phyloP scores from a whole-genome alignment of 1,284 basidiomycete genomes.

The Trichosporon coremiiforme region DNA sequence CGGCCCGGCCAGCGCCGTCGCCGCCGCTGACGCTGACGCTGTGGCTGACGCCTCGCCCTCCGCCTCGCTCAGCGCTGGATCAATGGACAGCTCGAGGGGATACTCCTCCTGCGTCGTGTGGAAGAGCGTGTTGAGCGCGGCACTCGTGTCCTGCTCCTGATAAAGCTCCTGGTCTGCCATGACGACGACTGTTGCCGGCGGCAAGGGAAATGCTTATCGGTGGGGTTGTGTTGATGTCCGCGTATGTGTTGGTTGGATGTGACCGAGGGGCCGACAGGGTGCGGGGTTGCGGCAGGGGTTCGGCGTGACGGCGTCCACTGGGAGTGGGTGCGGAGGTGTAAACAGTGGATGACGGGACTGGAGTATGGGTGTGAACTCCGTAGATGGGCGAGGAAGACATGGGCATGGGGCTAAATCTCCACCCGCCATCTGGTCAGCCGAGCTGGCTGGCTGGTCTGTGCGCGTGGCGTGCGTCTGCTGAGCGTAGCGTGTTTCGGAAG shows the following conservation, averaged over 20 bases:
- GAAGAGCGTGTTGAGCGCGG: conserved; percentile 30
- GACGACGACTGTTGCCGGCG: background rate
- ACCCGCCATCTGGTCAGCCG: background rate
- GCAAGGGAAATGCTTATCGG: background rate
- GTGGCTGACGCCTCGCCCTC: background rate
- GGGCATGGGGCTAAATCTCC: conserved; percentile 10
- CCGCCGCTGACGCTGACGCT: background rate
- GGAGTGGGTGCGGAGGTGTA: conserved; percentile 39
- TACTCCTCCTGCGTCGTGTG: conserved; percentile 20
- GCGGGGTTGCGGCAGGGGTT: conserved; percentile 61
- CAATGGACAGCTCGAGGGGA: conserved; percentile 24
- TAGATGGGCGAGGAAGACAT: background rate
- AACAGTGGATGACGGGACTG: conserved; percentile 22
- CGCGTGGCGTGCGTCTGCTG: too few relatives aligned
- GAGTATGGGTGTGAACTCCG: conserved; percentile 36
- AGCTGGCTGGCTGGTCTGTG: background rate
- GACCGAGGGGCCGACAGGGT: conserved; percentile 60
- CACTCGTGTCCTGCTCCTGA: conserved; percentile 22
- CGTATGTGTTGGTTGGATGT: conserved; percentile 47
- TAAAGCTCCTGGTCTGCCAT: conserved; percentile 12
- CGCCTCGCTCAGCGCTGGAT: conserved; percentile 6
- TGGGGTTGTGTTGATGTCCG: background rate
- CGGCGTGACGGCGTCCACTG: conserved; percentile 27
- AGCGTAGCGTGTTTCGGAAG: too few relatives aligned
- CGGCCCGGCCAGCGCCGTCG: background rate